Evolutionary conservation across 163 green algal species (phyloP), one percentile per base, ranked within the genome.

Genomic region (Botryococcus braunii): DNA sequence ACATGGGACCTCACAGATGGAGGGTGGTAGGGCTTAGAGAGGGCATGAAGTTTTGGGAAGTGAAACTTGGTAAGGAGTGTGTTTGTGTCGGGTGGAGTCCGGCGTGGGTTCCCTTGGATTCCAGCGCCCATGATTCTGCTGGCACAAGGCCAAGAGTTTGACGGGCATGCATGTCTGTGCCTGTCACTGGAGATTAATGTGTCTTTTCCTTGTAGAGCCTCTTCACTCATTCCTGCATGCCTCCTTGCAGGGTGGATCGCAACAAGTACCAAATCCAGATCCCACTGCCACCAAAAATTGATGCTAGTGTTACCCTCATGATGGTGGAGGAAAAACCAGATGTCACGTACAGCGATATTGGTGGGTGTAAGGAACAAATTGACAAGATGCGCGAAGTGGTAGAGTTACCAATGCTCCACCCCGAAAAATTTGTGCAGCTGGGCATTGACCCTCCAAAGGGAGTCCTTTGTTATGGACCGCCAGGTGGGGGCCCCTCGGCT

Each of bases 251-350:
- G 11, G 87, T 95, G 61, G 89, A 95, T 74, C 77, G 88, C 4
- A 89, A 81, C 43, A 96, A 95, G 71, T 95, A 96, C 66, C 84
- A 92, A 71, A 99, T 98, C 37, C 91, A 99, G 77, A 98, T 99
- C 58, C 95, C 95, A 4, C 83, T 99, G 57, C 95, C 95, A 9
- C 92, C 95, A 47, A 97, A 97, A 77, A 99, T 99, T 66, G 95
- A 99, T 72, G 88, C 95, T 36, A 93, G 77, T 62, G 95, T 99
- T 8, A 99, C 95, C 37, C 99, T 99, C 94, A 99, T 99, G 94
- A 98, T 91, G 9, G 94, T 99, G 59, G 94, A 99, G 79, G 94
- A 98, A 85, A 98, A 98, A 80, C 93, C 93, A 0, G 93, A 98
- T 64, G 85, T 98, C 29, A 95, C 89, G 2, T 95, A 95, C 80